These are phyloP conservation scores for Coniosporium apollinis DNA, from an alignment of 495 filamentous ascomycete species.

Conservation along the genomic window DNA sequence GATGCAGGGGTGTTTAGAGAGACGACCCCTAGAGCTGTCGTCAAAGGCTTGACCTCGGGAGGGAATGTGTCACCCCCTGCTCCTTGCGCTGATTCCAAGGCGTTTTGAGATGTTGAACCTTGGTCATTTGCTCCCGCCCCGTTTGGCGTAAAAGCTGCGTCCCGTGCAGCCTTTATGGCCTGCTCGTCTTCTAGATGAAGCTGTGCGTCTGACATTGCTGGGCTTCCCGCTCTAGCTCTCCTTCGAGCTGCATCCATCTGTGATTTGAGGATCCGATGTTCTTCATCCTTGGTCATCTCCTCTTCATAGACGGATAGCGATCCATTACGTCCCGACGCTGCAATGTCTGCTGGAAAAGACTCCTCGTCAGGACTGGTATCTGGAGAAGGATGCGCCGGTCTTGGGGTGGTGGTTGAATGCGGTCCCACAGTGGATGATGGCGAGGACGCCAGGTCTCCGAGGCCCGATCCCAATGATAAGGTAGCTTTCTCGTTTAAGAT, in stretches of 20 bases:
- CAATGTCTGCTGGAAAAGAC: constrained; percentile 22
- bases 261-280: constrained; percentile 19
- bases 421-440: constrained; percentile 26
- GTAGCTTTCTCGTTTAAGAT: no score
- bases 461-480: no score
- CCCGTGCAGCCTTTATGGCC: constrained; percentile 2
- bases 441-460: constrained; percentile 20
- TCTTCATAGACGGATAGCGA: constrained; percentile 15
- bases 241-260: constrained; percentile 23
- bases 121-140: no score
- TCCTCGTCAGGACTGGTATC: constrained; percentile 40
- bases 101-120: no score
- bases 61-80: no score
- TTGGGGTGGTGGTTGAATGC: constrained; percentile 25
- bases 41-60: no score
- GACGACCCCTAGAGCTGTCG: no score
- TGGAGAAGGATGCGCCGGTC: constrained; percentile 27
- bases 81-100: no score
- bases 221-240: constrained; percentile 17
- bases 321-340: constrained; percentile 17
- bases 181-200: constrained; percentile 19
- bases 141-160: constrained; percentile 5
- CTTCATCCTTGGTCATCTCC: constrained; percentile 22
- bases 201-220: constrained; percentile 23
- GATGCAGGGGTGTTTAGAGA: no score